These are phyloP conservation scores for Neonectria coccinea DNA, from an alignment of 2,329 filamentous ascomycete genomes.

Conservation along the genomic window DNA sequence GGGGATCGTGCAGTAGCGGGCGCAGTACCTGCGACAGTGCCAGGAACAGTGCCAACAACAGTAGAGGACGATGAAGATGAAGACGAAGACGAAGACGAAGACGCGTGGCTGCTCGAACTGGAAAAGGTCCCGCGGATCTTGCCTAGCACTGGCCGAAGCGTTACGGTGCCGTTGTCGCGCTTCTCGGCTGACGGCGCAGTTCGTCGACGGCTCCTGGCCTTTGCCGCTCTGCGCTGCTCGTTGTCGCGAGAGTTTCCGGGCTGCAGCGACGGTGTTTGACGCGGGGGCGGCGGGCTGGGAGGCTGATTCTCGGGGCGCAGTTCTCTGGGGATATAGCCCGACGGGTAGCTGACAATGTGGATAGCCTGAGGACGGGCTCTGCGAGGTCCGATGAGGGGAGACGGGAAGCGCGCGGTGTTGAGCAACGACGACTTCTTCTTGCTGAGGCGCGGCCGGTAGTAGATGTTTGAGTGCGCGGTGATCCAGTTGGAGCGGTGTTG, in stretches of 20 bases:
- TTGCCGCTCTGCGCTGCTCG: conserved; percentile 31
- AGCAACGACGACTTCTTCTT: conserved; percentile 42
- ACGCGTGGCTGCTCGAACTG: conserved; percentile 8
- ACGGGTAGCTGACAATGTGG: conserved; percentile 56
- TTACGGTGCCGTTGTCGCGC: conserved; percentile 19
- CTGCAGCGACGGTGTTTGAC: conserved; percentile 39
- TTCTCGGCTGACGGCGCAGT: conserved; percentile 18
- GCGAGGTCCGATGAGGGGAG: conserved; percentile 55
- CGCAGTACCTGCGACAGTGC: conserved; percentile 8
- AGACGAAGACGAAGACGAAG: conserved; percentile 5
- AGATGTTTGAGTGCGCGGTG: conserved; percentile 44
- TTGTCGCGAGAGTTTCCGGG: conserved; percentile 26
- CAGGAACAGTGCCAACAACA: not conserved
- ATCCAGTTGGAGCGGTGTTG: conserved; percentile 43
- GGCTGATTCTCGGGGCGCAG: conserved; percentile 48
- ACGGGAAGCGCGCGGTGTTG: conserved; percentile 46
- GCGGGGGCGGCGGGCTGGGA: conserved; percentile 30
- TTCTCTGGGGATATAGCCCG: conserved; percentile 60
- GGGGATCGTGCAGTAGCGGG: conserved; percentile 19
- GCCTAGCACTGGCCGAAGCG: conserved; percentile 26
- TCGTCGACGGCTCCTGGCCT: conserved; percentile 50
- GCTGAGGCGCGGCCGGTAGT: conserved; percentile 42
- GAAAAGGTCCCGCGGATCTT: conserved; percentile 29
- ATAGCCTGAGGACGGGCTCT: conserved; percentile 56
- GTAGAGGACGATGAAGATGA: conserved; percentile 10